Base-by-base conservation (phyloP, 2,329 filamentous ascomycete species). In the Talaromyces sp. region DNA sequence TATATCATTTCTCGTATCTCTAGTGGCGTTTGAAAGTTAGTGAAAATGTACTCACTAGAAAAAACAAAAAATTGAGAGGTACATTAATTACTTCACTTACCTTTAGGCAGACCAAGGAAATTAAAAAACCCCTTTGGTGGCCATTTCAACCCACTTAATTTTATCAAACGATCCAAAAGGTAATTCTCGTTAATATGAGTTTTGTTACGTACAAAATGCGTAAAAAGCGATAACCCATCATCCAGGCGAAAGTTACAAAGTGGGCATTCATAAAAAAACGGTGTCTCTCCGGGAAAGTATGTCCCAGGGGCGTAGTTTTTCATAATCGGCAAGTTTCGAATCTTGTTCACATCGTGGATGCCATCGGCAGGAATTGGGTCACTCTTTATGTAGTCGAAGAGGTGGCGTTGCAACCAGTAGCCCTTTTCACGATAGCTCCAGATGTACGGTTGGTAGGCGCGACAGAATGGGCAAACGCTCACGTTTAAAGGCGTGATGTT, bases 1-100 rank as follows among this genome's bases (percentile, higher is more conserved):
- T 59, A 59, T 8, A 59, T 26, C 10, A 51, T 31, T 1, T 50
- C 9, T 46, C 53, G 53, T 29, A 59, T 8, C 12, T 59, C 58
- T 55, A n/a, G 29, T 12, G 1, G 12, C 2, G 32, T 14, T 35
- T 17, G 53, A 50, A 29, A 32, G 31, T 11, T 3, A 19, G 12
- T 10, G 32, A 55, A 12, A 32, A 21, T 6, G n/a, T 10, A 19
- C 14, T 29, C 31, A 9, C 3, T 8, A 3, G 3, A 29, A 6
- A 19, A n/a, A n/a, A n/a, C n/a, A n/a, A n/a, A n/a, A n/a, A n/a
- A n/a, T n/a, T 12, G 10, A 32, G 3, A 21, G 12, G 12, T n/a
- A 35, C 11, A 11, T 6, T 6, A 10, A 14, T 32, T n/a, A 29
- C 8, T 17, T 10, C 12, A 46, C 26, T 48, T 24, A 59, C 52